Evolutionary conservation across 768 basidiomycete species (phyloP).

Genomic region (Lactarius deliciosus): DNA sequence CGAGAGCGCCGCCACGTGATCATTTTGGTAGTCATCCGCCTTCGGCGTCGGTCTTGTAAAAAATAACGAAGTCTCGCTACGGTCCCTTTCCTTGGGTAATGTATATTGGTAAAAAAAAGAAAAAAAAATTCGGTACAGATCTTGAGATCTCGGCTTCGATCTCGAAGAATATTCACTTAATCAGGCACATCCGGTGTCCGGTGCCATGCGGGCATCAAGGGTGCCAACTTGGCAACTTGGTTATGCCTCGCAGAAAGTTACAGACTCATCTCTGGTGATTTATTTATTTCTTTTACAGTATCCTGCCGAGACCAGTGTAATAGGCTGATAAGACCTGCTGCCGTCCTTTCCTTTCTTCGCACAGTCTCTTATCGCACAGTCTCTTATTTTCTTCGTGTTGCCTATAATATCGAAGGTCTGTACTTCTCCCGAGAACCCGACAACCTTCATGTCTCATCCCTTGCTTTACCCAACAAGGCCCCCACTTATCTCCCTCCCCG

Average conservation of each 20-base stretch:
- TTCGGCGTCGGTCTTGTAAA: constrained; percentile 24
- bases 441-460: constrained; percentile 28
- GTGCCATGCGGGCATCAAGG: constrained; percentile 24
- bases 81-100: neutral
- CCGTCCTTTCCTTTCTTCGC: constrained; percentile 17
- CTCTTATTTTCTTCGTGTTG: constrained; percentile 12
- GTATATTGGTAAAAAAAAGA: neutral
- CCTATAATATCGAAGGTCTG: constrained; percentile 20
- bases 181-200: constrained; percentile 27
- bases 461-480: constrained; percentile 26
- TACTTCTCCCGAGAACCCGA: constrained; percentile 28
- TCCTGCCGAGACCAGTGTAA: constrained; percentile 22
- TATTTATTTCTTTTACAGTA: constrained; percentile 16
- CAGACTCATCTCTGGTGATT: constrained; percentile 16
- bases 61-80: constrained; percentile 13
- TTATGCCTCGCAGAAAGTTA: constrained; percentile 13
- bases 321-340: constrained; percentile 26
- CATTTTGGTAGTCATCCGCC: constrained; percentile 13
- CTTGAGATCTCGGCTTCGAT: constrained; percentile 25
- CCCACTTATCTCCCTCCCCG: constrained; percentile 28
- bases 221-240: constrained; percentile 13
- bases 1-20: constrained; percentile 25
- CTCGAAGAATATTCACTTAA: constrained; percentile 26
- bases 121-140: constrained; percentile 17
- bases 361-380: constrained; percentile 19